Evolutionary conservation across 2,329 filamentous ascomycete genomes (phyloP).

Genomic region (Verticillium isaacii): DNA sequence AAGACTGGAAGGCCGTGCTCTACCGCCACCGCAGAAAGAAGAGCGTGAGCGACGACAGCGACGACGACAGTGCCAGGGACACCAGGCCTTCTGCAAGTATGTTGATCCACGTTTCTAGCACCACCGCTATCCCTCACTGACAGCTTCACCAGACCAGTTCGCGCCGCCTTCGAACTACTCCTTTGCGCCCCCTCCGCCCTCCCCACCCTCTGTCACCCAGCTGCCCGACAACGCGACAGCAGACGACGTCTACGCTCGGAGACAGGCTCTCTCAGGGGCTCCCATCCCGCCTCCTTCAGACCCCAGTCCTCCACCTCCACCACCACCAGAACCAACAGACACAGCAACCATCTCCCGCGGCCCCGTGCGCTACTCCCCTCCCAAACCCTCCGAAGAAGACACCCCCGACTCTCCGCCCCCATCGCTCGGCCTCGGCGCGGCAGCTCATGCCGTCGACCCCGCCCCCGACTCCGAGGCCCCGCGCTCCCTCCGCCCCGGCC

Average conservation of each 20-base stretch:
- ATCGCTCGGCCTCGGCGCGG: slow-evolving; percentile 44
- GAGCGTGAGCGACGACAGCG: slow-evolving; percentile 34
- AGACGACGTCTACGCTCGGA: slow-evolving; percentile 65
- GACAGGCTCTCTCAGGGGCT: slow-evolving; percentile 48
- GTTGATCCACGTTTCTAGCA: slow-evolving; percentile 4
- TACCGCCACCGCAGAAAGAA: slow-evolving; percentile 62
- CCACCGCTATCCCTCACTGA: neutral
- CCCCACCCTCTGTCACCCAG: slow-evolving; percentile 39
- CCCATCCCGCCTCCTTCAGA: slow-evolving; percentile 24
- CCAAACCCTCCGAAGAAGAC: slow-evolving; percentile 24
- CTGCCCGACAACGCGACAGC: slow-evolving; percentile 57
- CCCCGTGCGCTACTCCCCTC: slow-evolving; percentile 65
- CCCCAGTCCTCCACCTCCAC: slow-evolving; percentile 23
- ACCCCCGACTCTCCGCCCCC: slow-evolving; percentile 39
- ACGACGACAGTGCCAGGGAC: slow-evolving; percentile 37
- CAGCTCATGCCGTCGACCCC: slow-evolving; percentile 23
- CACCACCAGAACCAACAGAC: slow-evolving; percentile 29
- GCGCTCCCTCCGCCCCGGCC: slow-evolving; percentile 67
- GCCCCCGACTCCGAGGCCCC: slow-evolving; percentile 28
- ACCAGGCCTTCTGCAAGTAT: slow-evolving; percentile 17
- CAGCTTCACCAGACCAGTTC: slow-evolving; percentile 45
- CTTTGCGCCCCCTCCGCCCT: slow-evolving; percentile 51
- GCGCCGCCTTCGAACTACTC: slow-evolving; percentile 54
- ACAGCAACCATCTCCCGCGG: slow-evolving; percentile 69
- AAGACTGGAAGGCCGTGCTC: slow-evolving; percentile 79